Evolutionary conservation across 192 early-diverging fungal species (phyloP).

Genomic region (Backusella tarrabulga): DNA sequence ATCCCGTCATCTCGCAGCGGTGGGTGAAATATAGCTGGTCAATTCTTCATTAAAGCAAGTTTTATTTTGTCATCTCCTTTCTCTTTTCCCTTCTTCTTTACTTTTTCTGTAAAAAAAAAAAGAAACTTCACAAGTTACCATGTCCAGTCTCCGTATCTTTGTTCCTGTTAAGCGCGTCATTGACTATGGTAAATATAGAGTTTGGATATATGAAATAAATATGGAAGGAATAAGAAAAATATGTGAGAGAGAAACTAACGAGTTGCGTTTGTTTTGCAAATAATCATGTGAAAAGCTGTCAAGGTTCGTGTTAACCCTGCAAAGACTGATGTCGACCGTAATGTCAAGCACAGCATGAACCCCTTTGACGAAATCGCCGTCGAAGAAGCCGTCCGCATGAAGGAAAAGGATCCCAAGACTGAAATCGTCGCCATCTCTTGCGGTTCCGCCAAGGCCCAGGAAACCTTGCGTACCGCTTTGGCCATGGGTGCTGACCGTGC

Average conservation of each 20-base stretch:
- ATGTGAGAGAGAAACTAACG: neutral
- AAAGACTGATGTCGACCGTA: constrained; percentile 88
- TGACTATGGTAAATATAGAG: constrained; percentile 68
- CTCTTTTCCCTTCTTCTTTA: neutral
- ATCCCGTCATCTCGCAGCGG: neutral
- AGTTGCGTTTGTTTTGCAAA: neutral
- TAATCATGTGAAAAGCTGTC: constrained; percentile 55
- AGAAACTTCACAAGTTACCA: neutral
- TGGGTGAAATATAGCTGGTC: neutral
- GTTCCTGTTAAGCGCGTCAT: constrained; percentile 96
- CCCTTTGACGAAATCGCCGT: constrained; percentile 99
- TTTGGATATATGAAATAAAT: neutral
- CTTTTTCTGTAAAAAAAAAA: neutral
- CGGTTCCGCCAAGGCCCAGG: constrained; percentile 86
- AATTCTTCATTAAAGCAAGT: constrained; percentile 1
- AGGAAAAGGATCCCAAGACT: constrained; percentile 67
- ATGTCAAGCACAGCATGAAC: constrained; percentile 98
- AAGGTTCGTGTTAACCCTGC: constrained; percentile 94
- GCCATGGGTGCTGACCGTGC: constrained; percentile 98
- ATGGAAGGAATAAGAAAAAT: neutral
- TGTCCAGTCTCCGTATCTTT: constrained; percentile 66
- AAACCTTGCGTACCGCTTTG: constrained; percentile 92
- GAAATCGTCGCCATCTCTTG: constrained; percentile 90
- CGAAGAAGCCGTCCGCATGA: constrained; percentile 92
- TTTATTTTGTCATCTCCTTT: neutral